Conservation (phyloP, 2,329 filamentous ascomycete species). For the Dactylellina sp. region DNA sequence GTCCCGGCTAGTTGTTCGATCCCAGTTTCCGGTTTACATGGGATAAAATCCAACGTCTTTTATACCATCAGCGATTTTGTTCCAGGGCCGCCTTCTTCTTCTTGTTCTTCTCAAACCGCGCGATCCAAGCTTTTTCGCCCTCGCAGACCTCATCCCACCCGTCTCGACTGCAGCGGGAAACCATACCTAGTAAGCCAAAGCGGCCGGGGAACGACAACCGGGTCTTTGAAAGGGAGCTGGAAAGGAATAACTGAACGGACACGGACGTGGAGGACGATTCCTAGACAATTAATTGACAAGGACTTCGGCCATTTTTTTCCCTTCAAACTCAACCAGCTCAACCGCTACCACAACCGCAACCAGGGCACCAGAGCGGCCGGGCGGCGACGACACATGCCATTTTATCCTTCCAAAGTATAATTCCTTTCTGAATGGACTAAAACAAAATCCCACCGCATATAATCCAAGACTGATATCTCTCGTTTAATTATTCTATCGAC, state of each 20-base stretch:
- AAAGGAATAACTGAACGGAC: slow-evolving; percentile 17
- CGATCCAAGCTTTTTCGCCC: background rate
- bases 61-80: slow-evolving; percentile 4
- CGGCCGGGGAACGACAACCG: slow-evolving; percentile 54
- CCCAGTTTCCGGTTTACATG: slow-evolving; percentile 33
- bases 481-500: background rate
- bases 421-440: slow-evolving; percentile 16
- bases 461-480: slow-evolving; percentile 1
- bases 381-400: slow-evolving; percentile 43
- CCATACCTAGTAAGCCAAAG: slow-evolving; percentile 27
- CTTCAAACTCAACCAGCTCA: slow-evolving; percentile 36
- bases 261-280: slow-evolving; percentile 50
- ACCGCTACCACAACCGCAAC: background rate
- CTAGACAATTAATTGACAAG: slow-evolving; percentile 48
- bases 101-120: slow-evolving; percentile 2
- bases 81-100: background rate
- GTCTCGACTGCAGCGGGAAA: slow-evolving; percentile 21
- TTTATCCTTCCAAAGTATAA: slow-evolving; percentile 21
- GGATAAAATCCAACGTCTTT: slow-evolving; percentile 41
- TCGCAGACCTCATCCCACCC: background rate
- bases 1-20: slow-evolving; percentile 25
- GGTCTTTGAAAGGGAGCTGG: slow-evolving; percentile 52
- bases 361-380: slow-evolving; percentile 43
- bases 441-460: slow-evolving; percentile 4
- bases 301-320: slow-evolving; percentile 54